A percentile compares a stretch with the other conserved stretches of the same genome.
phyloP scores from a whole-genome alignment of 2,329 filamentous ascomycete genomes.

The Xylaria sp. region DNA sequence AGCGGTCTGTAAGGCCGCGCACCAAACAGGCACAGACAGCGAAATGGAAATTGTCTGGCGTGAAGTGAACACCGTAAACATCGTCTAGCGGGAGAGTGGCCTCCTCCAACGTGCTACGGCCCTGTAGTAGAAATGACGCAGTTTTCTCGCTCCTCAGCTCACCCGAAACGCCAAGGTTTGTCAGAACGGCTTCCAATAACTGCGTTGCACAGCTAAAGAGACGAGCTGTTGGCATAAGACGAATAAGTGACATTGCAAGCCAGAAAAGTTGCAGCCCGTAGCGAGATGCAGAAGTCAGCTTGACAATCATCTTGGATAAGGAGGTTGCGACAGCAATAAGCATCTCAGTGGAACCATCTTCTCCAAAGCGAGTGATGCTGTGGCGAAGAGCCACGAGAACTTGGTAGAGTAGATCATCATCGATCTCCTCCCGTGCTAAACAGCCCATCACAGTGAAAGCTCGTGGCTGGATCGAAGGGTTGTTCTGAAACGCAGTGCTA shows the following conservation, averaged over 20 bases:
- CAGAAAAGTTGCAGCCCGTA: slow-evolving; percentile 77
- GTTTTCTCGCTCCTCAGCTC: slow-evolving; percentile 69
- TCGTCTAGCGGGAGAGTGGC: slow-evolving; percentile 71
- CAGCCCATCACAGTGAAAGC: slow-evolving; percentile 79
- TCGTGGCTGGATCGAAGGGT: slow-evolving; percentile 74
- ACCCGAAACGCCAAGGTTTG: slow-evolving; percentile 69
- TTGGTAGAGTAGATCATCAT: slow-evolving; percentile 76
- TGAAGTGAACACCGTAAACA: slow-evolving; percentile 73
- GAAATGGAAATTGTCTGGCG: slow-evolving; percentile 71
- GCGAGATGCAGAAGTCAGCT: slow-evolving; percentile 71
- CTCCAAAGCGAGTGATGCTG: slow-evolving; percentile 71
- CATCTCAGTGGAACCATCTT: slow-evolving; percentile 74
- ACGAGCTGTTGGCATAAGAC: slow-evolving; percentile 66
- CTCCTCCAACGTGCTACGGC: slow-evolving; percentile 68
- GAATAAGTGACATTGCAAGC: slow-evolving; percentile 73
- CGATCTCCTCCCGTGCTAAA: slow-evolving; percentile 75
- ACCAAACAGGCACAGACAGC: slow-evolving; percentile 72
- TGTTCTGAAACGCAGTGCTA: slow-evolving; percentile 78
- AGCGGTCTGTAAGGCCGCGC: slow-evolving; percentile 70
- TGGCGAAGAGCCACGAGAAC: slow-evolving; percentile 74
- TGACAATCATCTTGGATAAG: slow-evolving; percentile 76
- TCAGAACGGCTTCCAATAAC: slow-evolving; percentile 71
- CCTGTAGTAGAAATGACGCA: slow-evolving; percentile 68
- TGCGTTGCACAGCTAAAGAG: slow-evolving; percentile 74
- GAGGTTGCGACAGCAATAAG: slow-evolving; percentile 73